These are phyloP conservation scores for Colletotrichum ledebouriae DNA, from an alignment of 2,329 filamentous ascomycete genomes.

Conservation along the genomic window DNA sequence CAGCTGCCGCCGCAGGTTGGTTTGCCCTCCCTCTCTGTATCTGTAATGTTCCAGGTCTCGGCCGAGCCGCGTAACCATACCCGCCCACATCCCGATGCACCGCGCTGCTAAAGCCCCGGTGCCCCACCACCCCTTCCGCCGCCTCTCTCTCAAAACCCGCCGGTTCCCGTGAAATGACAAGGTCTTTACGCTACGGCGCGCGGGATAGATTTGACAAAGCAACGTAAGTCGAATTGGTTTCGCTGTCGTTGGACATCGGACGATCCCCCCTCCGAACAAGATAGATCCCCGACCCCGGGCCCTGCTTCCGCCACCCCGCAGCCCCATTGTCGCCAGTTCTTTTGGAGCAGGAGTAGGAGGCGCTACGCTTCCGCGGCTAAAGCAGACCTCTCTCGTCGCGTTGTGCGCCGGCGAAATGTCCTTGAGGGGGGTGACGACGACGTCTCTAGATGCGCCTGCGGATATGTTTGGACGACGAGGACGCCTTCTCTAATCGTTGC, in stretches of 20 bases:
- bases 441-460: slow-evolving; percentile 23
- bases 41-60: slow-evolving; percentile 23
- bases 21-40: neutral
- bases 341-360: too few species aligned
- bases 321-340: too few species aligned
- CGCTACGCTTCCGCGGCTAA: slow-evolving; percentile 17
- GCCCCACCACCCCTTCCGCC: slow-evolving; percentile 7
- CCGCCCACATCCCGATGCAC: slow-evolving; percentile 38
- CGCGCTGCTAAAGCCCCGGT: neutral
- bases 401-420: slow-evolving; percentile 23
- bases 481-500: slow-evolving; percentile 7
- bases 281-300: slow-evolving; percentile 12
- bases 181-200: slow-evolving; percentile 12
- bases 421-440: slow-evolving; percentile 31
- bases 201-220: slow-evolving; percentile 18
- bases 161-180: slow-evolving; percentile 9
- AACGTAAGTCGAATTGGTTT: slow-evolving; percentile 30
- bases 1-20: slow-evolving; percentile 7
- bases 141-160: neutral
- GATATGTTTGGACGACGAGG: slow-evolving; percentile 16
- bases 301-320: neutral
- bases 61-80: slow-evolving; percentile 35
- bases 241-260: slow-evolving; percentile 27
- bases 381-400: slow-evolving; percentile 8
- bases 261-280: slow-evolving; percentile 3